Base-by-base conservation (phyloP, 148 eudicot species). In the Mesembryanthemum crystallinum region DNA sequence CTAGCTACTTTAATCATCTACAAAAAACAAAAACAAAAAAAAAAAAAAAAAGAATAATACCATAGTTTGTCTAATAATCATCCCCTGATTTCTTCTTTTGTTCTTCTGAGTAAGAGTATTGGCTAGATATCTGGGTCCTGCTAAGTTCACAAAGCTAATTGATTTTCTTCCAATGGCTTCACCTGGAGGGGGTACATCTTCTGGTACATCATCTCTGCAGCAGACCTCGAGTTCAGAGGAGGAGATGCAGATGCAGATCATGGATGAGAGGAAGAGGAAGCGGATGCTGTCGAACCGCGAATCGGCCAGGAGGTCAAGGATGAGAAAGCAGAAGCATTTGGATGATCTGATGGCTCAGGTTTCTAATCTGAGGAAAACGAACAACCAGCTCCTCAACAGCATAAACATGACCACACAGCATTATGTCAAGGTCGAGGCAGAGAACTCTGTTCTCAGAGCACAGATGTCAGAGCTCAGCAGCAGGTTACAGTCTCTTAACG, bases 281-380 rank as follows among this genome's bases (percentile, higher is more conserved):
- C 73, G 97, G 47, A 92, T 83, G 87, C 64, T 78, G 58, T 92
- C 97, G 57, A 92, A 92, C 71, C 90, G 94, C 1, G 94, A 92
- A 75, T 92, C 97, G 65, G 97, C 97, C 1, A 74, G 92, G 72
- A 73, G 92, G 54, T 90, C 95, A 24, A 74, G 97, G 81, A 74
- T 86, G 87, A 86, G 86, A 85, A 92, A 90, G 43, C 94, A 88
- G 78, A 83, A 90, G 83, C 94, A 86, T 69, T 66, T 90, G 75
- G 89, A 88, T 24, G 97, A 90, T 67, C 82, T 92, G 30, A 83
- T 67, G 83, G 75, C 76, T 21, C 83, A 83, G 73, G 79, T 81
- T 69, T 71, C 72, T 37, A 78, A 78, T 64, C 85, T 90, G 28
- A 88, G 81, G 81, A 74, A 79, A 33, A 83, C 88, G 43, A 87